These are phyloP conservation scores for Fragaria ananassa DNA, from an alignment of 306 rosid genomes.

Conservation along the genomic window DNA sequence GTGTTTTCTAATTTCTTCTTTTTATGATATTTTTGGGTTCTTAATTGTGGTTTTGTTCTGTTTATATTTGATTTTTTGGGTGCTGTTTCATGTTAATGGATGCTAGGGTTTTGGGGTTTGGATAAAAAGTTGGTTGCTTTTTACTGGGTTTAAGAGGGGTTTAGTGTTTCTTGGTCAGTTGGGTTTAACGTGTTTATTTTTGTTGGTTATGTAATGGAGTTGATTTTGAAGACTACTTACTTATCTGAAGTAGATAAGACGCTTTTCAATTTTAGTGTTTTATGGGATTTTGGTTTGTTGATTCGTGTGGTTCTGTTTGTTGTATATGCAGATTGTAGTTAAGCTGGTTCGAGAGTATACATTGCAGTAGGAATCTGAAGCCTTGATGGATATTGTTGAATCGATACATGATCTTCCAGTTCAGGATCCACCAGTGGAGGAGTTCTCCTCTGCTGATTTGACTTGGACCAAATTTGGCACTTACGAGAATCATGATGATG, in stretches of 20 bases:
- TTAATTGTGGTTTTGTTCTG: not conserved
- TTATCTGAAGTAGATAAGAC: not conserved
- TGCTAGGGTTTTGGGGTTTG: not conserved
- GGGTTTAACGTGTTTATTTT: not conserved
- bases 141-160: conserved; percentile 1
- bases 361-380: not conserved
- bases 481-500: conserved; percentile 73
- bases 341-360: not conserved
- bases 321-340: conserved; percentile 17
- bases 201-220: not conserved
- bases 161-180: not conserved
- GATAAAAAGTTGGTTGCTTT: not conserved
- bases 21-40: not conserved
- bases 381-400: conserved; percentile 65
- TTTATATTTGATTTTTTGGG: not conserved
- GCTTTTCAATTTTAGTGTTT: not conserved
- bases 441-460: conserved; percentile 72
- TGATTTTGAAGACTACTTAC: not conserved
- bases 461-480: conserved; percentile 84
- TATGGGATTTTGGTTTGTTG: not conserved
- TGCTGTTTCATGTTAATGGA: not conserved
- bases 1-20: not conserved
- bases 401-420: conserved; percentile 57
- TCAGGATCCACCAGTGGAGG: conserved; percentile 87
- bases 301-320: not conserved